phyloP scores from a whole-genome alignment of 1,139 yeast genomes.

The Wickerhamomyces sp. region DNA sequence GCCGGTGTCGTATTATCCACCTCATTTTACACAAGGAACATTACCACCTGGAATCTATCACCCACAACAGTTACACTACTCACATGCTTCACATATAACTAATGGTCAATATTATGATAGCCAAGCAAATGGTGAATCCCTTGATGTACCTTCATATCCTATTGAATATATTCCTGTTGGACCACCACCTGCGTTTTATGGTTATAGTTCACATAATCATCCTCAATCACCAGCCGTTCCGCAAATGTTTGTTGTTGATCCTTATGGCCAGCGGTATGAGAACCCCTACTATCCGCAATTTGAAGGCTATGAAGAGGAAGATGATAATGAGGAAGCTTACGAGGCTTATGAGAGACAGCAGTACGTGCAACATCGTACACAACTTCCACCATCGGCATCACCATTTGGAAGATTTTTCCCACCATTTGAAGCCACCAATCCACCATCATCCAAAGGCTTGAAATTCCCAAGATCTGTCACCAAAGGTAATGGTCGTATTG shows the following conservation, averaged over 20 bases:
- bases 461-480: conserved; percentile 9
- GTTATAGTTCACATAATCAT: conserved; percentile 1
- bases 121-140: conserved; percentile 16
- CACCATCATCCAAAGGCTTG: conserved; percentile 21
- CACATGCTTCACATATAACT: conserved; percentile 24
- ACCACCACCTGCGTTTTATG: conserved; percentile 6
- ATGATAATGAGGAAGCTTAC: conserved; percentile 19
- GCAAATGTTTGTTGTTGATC: conserved; percentile 18
- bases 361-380: conserved; percentile 3
- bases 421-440: conserved; percentile 28
- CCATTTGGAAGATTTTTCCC: conserved; percentile 29
- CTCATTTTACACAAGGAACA: background rate
- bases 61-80: conserved; percentile 11
- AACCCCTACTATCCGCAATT: conserved; percentile 5
- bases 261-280: conserved; percentile 20
- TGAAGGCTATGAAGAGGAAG: conserved; percentile 4
- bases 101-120: conserved; percentile 29
- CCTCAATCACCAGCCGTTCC: conserved; percentile 10
- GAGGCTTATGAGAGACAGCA: conserved; percentile 9
- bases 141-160: conserved; percentile 9
- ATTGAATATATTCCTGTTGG: conserved; percentile 5
- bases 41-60: background rate
- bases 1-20: conserved; percentile 12
- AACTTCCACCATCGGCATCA: conserved; percentile 17
- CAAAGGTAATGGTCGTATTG: background rate